phyloP scores from a whole-genome alignment of 768 basidiomycete species.

The Suillus sp. region DNA sequence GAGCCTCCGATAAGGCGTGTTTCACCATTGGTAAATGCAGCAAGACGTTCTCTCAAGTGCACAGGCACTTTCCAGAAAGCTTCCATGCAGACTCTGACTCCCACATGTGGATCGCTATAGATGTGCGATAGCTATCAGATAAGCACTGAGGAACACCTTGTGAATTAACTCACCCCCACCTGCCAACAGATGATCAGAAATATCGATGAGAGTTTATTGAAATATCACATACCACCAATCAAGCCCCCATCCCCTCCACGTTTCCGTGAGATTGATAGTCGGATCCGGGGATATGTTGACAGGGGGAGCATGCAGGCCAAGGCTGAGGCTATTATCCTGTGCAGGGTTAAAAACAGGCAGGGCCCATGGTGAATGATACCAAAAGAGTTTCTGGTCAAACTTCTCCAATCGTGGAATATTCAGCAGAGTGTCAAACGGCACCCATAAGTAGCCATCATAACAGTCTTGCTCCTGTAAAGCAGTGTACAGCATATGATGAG shows the following conservation, averaged over 20 bases:
- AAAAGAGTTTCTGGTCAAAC: conserved; percentile 47
- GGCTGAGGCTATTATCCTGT: conserved; percentile 25
- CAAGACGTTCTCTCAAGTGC: conserved; percentile 40
- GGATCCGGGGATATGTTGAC: conserved; percentile 46
- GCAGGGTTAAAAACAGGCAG: conserved; percentile 43
- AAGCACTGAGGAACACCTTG: neutral
- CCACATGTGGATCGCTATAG: conserved; percentile 44
- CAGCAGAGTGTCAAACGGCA: conserved; percentile 51
- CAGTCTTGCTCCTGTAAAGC: conserved; percentile 44
- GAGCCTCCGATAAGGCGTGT: conserved; percentile 50
- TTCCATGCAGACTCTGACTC: conserved; percentile 44
- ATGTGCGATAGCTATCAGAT: conserved; percentile 6
- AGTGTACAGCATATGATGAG: conserved; percentile 56
- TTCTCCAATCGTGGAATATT: conserved; percentile 50
- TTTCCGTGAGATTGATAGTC: conserved; percentile 37
- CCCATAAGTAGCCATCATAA: conserved; percentile 55
- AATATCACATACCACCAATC: conserved; percentile 45
- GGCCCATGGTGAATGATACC: conserved; percentile 55
- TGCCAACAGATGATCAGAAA: conserved; percentile 16
- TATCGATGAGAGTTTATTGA: conserved; percentile 7
- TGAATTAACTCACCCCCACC: conserved; percentile 43
- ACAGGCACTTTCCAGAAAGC: conserved; percentile 41
- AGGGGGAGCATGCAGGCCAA: conserved; percentile 39
- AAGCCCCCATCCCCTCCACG: conserved; percentile 42
- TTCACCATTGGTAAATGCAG: conserved; percentile 34